Percentiles rank a stretch among this genome's conserved stretches.
These are phyloP conservation scores for Klebsormidium nitens DNA, from an alignment of 139 green algal genomes.

Conservation along the genomic window DNA sequence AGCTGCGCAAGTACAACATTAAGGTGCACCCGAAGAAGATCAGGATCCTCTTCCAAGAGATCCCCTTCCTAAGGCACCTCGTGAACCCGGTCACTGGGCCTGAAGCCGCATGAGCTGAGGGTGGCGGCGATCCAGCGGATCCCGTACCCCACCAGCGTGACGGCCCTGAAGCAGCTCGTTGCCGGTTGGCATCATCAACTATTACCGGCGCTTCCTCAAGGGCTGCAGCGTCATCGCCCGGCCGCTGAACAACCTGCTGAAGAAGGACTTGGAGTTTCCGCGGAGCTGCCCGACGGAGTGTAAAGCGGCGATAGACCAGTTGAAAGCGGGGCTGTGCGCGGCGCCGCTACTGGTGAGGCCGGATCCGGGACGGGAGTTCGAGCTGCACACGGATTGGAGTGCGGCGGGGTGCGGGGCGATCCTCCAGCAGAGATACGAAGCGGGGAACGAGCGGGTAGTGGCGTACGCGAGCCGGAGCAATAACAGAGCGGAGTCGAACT, in stretches of 20 bases:
- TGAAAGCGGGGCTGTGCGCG: not conserved
- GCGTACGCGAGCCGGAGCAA: too few relatives aligned
- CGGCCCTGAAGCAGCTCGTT: too few relatives aligned
- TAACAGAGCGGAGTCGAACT: too few relatives aligned
- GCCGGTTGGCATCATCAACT: not conserved
- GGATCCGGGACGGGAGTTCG: not conserved
- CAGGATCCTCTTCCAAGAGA: not conserved
- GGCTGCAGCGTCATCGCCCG: not conserved
- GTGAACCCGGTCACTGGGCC: not conserved
- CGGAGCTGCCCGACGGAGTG: not conserved
- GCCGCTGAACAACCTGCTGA: not conserved
- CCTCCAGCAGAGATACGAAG: not conserved
- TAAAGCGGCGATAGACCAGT: not conserved
- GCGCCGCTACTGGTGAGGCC: not conserved
- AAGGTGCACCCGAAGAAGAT: not conserved
- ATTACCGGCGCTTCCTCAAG: not conserved
- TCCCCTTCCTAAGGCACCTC: not conserved
- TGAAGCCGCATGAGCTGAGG: not conserved
- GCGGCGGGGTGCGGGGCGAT: not conserved
- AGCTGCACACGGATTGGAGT: constrained; percentile 7
- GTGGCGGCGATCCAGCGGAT: not conserved
- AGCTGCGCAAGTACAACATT: not conserved
- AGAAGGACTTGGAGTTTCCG: constrained; percentile 1
- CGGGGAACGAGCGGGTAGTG: not conserved
- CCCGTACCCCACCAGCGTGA: not conserved